Evolutionary conservation across 139 green algal species (phyloP).

Genomic region (Coccomyxa sp.): DNA sequence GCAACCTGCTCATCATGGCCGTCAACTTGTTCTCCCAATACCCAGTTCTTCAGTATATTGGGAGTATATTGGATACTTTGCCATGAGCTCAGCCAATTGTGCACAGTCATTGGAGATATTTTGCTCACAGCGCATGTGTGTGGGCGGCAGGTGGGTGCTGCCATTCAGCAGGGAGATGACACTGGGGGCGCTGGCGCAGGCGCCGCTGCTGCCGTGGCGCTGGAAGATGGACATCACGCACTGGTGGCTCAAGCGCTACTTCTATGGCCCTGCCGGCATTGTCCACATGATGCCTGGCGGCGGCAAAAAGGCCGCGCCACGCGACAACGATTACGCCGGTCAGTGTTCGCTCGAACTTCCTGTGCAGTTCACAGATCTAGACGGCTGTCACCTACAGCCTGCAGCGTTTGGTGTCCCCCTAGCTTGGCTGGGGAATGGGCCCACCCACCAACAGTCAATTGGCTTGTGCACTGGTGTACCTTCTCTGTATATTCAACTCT

Average conservation of each 20-base stretch:
- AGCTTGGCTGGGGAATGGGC: no score
- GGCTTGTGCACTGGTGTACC: background rate
- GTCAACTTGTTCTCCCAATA: no score
- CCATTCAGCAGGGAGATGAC: conserved; percentile 20
- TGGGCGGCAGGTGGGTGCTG: conserved; percentile 17
- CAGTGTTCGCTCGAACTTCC: background rate
- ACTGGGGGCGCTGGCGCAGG: conserved; percentile 7
- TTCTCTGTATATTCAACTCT: background rate
- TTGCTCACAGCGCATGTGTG: background rate
- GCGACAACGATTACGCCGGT: background rate
- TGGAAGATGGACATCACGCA: background rate
- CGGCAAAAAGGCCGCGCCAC: background rate
- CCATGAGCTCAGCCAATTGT: no score
- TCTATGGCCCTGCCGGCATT: conserved; percentile 8
- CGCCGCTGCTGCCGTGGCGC: conserved; percentile 17
- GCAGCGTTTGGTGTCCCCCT: no score
- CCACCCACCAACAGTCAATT: background rate
- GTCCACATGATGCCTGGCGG: conserved; percentile 15
- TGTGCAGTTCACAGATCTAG: no score
- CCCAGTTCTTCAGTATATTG: no score
- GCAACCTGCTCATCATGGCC: background rate
- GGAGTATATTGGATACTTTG: no score
- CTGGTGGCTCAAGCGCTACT: background rate
- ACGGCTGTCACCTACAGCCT: no score
- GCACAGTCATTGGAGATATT: no score